Percentiles rank a stretch among this genome's conserved stretches.
Evolutionary conservation across 106 monocot genomes (phyloP).

Genomic region (Triglochin maritima): DNA sequence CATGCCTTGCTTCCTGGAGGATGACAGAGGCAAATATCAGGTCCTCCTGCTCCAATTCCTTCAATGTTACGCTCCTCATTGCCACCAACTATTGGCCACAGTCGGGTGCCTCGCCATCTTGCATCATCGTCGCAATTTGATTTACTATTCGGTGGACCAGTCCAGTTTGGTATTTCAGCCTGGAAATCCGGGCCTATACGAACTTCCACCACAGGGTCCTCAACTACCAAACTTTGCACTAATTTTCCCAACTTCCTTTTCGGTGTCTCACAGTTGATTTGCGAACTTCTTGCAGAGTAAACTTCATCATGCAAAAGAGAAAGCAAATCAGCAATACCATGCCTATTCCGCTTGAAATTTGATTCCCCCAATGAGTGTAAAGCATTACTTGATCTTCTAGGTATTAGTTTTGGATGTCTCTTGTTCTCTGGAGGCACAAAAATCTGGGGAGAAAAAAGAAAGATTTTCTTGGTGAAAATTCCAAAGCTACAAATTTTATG

Average conservation of each 20-base stretch:
- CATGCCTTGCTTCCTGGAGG: conserved; percentile 39
- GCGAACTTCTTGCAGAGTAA: too few relatives aligned
- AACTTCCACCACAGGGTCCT: background rate
- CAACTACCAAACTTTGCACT: background rate
- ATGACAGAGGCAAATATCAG: conserved; percentile 30
- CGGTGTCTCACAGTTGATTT: too few relatives aligned
- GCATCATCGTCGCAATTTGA: background rate
- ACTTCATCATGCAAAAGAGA: too few relatives aligned
- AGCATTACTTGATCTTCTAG: too few relatives aligned
- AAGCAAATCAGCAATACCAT: too few relatives aligned
- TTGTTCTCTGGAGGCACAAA: too few relatives aligned
- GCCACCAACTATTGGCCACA: background rate
- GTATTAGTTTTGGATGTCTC: too few relatives aligned
- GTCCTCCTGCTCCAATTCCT: conserved; percentile 28
- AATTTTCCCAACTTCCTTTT: background rate
- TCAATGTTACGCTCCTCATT: background rate
- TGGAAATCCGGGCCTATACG: conserved; percentile 3
- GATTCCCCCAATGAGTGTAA: too few relatives aligned
- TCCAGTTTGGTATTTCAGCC: conserved; percentile 8
- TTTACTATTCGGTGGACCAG: background rate
- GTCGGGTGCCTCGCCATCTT: conserved; percentile 6
- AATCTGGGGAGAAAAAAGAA: too few relatives aligned
- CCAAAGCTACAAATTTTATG: too few relatives aligned
- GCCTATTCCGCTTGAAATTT: too few relatives aligned
- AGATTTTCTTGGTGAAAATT: too few relatives aligned